Base-by-base conservation (phyloP, 1,284 basidiomycete genomes). In the Moesziomyces sp. region DNA sequence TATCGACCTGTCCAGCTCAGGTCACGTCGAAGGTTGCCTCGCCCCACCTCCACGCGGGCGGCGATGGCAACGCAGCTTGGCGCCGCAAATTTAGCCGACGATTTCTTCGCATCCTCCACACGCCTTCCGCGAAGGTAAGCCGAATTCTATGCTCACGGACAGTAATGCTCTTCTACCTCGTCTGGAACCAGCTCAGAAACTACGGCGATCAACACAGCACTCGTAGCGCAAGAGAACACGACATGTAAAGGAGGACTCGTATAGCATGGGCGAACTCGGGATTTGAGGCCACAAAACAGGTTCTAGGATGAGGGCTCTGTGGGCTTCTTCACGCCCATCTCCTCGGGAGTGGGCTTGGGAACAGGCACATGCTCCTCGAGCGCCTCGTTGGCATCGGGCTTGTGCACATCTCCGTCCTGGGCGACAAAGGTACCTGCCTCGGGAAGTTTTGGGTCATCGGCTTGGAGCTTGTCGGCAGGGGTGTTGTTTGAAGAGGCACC, bases 251-350 rank as follows among this genome's bases (percentile, higher is more conserved):
- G 30, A 33, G 30, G 13, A 33, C 11, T 3, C 30, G 7, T 13
- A 33, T 33, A 11, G 30, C 13, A 33, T 13, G 6, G 9, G 10
- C 8, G 30, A 33, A 8, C 11, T 3, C 13, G 9, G 30, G 30
- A 11, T 3, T 33, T 13, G 13, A 8, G 13, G 19, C 10, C 11
- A 19, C 19, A 21, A 21, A 5, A 21, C 16, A 43, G 38, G 19
- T 11, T 24, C 44, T 38, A 11, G 28, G 23, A 28, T 44, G 35
- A 57, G 14, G 46, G 53, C 50, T 64, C 57, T 35, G 52, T 55
- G 4, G 56, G 57, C 52, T 65, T 59, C 38, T 59, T 65, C 43
- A 65, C 52, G 9, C 52, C 61, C 61, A 64, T 49, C 51, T 64
- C 54, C n/a, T 63, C 40, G n/a, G 61, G 49, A 2, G n/a, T 40